phyloP scores from a whole-genome alignment of 73 alveolate genomes.

The Paramecium pentaurelia region DNA sequence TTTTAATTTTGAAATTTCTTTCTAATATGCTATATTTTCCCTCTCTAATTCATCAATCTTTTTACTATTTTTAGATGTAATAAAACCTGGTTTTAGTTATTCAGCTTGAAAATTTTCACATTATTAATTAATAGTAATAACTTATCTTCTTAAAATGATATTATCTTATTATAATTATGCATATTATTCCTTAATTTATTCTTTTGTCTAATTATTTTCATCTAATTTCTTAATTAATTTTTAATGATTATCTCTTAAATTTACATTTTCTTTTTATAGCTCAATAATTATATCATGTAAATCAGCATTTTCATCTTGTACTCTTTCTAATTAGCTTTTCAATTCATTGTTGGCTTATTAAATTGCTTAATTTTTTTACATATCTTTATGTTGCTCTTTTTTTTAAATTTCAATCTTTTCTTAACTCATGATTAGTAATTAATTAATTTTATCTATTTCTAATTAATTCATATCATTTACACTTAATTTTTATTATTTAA shows the following conservation, averaged over 20 bases:
- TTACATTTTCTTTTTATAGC: constrained; percentile 1
- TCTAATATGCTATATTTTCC: neutral
- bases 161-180: neutral
- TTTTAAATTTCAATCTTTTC: neutral
- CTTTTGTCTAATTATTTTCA: neutral
- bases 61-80: neutral
- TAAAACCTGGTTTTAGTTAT: constrained; percentile 11
- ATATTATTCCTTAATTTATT: neutral
- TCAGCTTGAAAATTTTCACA: neutral
- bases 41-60: constrained; percentile 2
- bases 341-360: neutral
- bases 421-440: neutral
- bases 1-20: neutral
- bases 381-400: neutral
- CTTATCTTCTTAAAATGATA: neutral
- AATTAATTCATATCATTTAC: neutral
- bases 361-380: neutral
- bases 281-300: neutral
- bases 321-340: neutral
- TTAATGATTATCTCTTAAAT: neutral
- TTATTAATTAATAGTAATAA: neutral
- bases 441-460: neutral
- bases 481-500: neutral
- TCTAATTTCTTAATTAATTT: neutral
- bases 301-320: constrained; percentile 3